Base-by-base conservation (phyloP, 2,329 filamentous ascomycete genomes). In the Claviceps pazoutovae region DNA sequence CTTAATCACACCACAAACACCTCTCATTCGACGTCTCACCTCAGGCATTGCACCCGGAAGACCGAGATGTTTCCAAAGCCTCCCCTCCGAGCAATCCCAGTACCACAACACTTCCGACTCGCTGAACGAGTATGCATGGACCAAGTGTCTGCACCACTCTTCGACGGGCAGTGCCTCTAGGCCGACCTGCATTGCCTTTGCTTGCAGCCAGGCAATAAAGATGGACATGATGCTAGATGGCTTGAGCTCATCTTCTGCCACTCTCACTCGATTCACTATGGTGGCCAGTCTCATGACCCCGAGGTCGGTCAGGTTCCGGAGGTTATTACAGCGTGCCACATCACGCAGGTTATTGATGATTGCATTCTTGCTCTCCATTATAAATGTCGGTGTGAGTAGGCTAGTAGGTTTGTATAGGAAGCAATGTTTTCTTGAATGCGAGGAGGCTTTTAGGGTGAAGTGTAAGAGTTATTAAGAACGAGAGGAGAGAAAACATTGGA, bases 191-290 rank as follows among this genome's bases (percentile, higher is more conserved):
- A 51, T 44, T 1, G 47, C 48, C 21, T 57, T 57, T n/a, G 59
- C 55, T n/a, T 56, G 50, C 7, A 66, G 55, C 65, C 65, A 66
- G 3, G 53, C 49, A 8, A 56, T 54, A 41, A 60, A 64, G 34
- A 65, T 57, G 5, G 57, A 59, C 1, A 55, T 56, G n/a, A 59
- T 56, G 44, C 50, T 58, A 8, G 19, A n/a, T 5, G 38, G 2
- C 1, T 54, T 37, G 13, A 64, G 56, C 2, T 41, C 46, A 3
- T 39, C n/a, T 6, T 38, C 41, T 9, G 51, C 57, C 2, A 46
- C 45, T 0, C 8, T 26, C 8, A 65, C 46, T 3, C 54, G 60
- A 34, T 53, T 56, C 26, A 61, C 56, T 4, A 66, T 48, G 1
- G 55, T 61, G 4, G 47, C 49, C 23, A 63, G 61, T 14, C 55